These are phyloP conservation scores for Pichia sp. DNA, from an alignment of 1,139 yeast species.

Conservation along the genomic window DNA sequence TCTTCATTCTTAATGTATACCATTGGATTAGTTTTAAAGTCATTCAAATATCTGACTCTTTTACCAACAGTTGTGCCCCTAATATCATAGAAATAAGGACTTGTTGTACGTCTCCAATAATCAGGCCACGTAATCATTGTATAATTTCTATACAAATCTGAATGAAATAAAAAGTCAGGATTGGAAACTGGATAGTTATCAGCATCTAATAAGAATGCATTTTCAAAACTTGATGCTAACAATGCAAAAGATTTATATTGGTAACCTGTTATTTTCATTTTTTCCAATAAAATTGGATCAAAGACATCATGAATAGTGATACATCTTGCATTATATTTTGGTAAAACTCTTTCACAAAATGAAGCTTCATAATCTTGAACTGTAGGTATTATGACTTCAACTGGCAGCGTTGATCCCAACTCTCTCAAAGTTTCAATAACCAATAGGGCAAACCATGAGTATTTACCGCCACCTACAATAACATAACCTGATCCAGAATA, in stretches of 20 bases:
- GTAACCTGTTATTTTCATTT: conserved; percentile 38
- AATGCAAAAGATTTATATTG: conserved; percentile 54
- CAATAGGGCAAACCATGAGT: conserved; percentile 64
- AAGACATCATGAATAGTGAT: conserved; percentile 36
- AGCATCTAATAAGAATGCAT: conserved; percentile 45
- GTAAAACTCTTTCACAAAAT: conserved; percentile 40
- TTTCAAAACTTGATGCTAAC: conserved; percentile 44
- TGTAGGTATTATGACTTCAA: conserved; percentile 55
- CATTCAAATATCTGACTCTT: conserved; percentile 26
- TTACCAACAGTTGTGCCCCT: conserved; percentile 34
- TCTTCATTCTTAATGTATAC: conserved; percentile 25
- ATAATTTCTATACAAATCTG: conserved; percentile 31
- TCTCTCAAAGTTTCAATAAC: conserved; percentile 58
- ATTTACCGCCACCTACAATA: conserved; percentile 72
- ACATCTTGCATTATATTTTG: conserved; percentile 40
- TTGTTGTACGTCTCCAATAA: conserved; percentile 58
- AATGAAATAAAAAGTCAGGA: conserved; percentile 42
- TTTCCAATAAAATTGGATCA: conserved; percentile 20
- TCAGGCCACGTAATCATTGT: conserved; percentile 55
- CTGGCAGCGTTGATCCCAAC: conserved; percentile 57
- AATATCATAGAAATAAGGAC: conserved; percentile 50
- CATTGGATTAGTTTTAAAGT: conserved; percentile 26
- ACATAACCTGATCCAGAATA: conserved; percentile 68
- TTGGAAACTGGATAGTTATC: conserved; percentile 49
- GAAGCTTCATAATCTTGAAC: conserved; percentile 40